These are phyloP conservation scores for Rhodotorula sp. DNA, from an alignment of 1,284 basidiomycete genomes.

Conservation along the genomic window DNA sequence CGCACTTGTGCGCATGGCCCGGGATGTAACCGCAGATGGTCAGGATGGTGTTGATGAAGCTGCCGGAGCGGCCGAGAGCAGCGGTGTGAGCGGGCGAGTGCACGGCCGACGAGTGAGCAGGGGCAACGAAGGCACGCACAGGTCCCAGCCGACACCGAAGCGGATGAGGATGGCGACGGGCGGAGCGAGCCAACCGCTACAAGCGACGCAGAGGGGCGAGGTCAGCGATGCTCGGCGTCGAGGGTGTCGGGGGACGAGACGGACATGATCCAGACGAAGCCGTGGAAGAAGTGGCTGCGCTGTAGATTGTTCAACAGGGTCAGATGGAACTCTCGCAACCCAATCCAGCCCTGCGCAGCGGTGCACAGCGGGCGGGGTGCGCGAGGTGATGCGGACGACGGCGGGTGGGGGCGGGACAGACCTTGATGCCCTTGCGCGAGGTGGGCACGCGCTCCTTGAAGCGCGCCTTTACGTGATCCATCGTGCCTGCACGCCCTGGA, in stretches of 20 bases:
- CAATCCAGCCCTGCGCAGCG: neutral
- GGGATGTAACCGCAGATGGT: constrained; percentile 90
- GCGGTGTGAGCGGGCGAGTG: neutral
- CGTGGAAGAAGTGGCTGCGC: constrained; percentile 76
- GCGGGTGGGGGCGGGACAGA: neutral
- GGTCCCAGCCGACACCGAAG: constrained; percentile 80
- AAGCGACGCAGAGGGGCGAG: neutral
- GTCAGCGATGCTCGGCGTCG: neutral
- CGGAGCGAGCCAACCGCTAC: constrained; percentile 41
- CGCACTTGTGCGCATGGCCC: constrained; percentile 56
- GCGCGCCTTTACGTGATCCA: constrained; percentile 5
- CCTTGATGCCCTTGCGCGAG: constrained; percentile 60
- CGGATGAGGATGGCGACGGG: constrained; percentile 77
- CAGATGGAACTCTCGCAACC: too few relatives aligned
- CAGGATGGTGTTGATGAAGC: constrained; percentile 81
- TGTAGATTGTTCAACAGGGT: constrained; percentile 1
- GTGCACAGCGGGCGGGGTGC: neutral
- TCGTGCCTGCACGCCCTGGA: neutral
- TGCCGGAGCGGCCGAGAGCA: neutral
- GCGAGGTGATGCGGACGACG: neutral
- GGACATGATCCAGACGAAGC: constrained; percentile 79
- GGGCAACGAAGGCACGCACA: neutral
- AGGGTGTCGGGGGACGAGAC: constrained; percentile 43
- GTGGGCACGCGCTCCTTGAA: constrained; percentile 11
- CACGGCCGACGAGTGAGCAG: neutral